A percentile compares a stretch with the other conserved stretches of the same genome.
Conservation (phyloP, 1,284 basidiomycete genomes). For the Coriolopsis trogii region DNA sequence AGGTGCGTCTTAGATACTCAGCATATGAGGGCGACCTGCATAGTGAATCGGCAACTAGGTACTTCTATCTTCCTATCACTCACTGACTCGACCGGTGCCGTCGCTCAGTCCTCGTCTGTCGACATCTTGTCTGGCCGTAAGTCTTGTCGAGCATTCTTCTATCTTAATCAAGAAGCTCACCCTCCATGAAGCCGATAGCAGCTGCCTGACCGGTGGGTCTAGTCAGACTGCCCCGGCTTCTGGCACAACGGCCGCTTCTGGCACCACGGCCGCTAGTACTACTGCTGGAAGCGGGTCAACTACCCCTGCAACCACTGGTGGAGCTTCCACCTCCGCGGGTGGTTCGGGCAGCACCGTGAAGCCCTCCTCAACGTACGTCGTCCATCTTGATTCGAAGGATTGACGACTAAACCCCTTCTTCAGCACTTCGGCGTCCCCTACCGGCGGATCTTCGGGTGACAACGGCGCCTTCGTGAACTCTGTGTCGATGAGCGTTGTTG, state of each 20-base stretch:
- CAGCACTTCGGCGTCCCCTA: too few species aligned
- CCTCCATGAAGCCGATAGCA: constrained; percentile 31
- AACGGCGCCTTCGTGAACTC: constrained; percentile 26
- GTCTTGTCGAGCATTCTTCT: constrained; percentile 8
- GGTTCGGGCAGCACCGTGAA: too few species aligned
- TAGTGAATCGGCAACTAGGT: constrained; percentile 35
- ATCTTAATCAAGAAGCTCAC: background rate
- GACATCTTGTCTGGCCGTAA: constrained; percentile 50
- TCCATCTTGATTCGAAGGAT: too few species aligned
- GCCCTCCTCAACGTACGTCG: too few species aligned
- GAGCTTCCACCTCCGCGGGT: constrained; percentile 5
- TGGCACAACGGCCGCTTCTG: constrained; percentile 15
- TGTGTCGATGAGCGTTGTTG: constrained; percentile 28
- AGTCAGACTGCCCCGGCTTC: constrained; percentile 17
- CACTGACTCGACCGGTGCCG: constrained; percentile 52
- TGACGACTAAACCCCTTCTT: too few species aligned
- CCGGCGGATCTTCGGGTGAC: too few species aligned
- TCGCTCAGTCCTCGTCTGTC: constrained; percentile 53
- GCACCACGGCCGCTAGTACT: constrained; percentile 23
- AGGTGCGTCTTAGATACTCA: constrained; percentile 14
- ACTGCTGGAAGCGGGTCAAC: constrained; percentile 23
- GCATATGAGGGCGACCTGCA: background rate
- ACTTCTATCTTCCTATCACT: constrained; percentile 53
- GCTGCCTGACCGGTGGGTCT: constrained; percentile 35
- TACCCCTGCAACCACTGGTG: background rate